phyloP scores from a whole-genome alignment of 2,329 filamentous ascomycete species.

The Penicillium occitanis region DNA sequence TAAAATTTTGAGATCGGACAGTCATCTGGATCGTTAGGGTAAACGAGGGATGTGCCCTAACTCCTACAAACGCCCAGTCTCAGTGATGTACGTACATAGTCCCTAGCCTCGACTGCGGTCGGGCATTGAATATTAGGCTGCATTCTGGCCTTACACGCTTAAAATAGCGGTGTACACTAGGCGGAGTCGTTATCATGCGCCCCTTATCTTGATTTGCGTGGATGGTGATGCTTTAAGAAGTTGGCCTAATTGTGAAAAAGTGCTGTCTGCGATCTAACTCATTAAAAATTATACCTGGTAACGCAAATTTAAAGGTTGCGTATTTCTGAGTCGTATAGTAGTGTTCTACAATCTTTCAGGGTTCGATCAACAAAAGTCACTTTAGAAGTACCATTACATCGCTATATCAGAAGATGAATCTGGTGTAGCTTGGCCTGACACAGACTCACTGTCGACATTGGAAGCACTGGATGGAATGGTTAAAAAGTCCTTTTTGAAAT shows the following conservation, averaged over 20 bases:
- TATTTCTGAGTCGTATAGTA: neutral
- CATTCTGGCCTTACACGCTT: neutral
- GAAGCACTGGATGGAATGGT: neutral
- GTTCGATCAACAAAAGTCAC: neutral
- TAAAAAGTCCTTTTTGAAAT: constrained; percentile 13
- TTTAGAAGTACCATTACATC: neutral
- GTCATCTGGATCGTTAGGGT: neutral
- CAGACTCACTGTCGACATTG: neutral
- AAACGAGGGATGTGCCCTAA: neutral
- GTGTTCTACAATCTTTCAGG: neutral
- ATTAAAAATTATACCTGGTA: neutral
- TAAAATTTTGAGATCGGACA: neutral
- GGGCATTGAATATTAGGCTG: neutral
- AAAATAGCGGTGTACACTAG: neutral
- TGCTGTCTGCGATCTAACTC: neutral
- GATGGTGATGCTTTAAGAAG: neutral
- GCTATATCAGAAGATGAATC: neutral
- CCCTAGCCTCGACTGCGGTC: neutral
- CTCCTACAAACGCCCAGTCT: neutral
- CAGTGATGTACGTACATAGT: neutral
- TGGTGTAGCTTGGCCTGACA: neutral
- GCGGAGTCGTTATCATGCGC: neutral
- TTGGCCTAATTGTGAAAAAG: neutral
- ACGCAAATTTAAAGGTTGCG: neutral
- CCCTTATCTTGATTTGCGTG: neutral